Evolutionary conservation across 345 rosid genomes (phyloP), one percentile per base, ranked within the genome.

Genomic region (Hibiscus syriacus): DNA sequence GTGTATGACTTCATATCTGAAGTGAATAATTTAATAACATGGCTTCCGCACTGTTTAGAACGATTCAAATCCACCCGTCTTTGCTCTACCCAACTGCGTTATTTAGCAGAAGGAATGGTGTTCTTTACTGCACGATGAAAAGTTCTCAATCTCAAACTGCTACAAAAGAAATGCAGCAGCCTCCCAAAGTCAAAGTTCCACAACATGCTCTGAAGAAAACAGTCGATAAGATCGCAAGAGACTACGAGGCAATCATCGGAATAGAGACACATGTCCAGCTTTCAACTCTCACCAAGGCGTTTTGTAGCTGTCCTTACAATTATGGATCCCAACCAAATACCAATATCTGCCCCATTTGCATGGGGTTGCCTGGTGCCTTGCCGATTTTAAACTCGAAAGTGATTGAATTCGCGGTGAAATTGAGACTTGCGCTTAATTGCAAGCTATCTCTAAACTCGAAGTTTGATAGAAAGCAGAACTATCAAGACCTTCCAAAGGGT

Each of bases 181-280:
- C 83, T 4, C 72, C 79, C 0, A 77, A 68, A 71, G 46, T 80
- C 59, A 90, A 80, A 77, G 74, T 73, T 34, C 77, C 90, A 0
- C 83, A 80, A 0, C 82, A 77, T 59, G 70, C 71, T 70, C 80
- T 76, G 68, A 71, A 78, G 59, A 80, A 82, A 80, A 67, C 79
- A 22, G 75, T 85, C 27, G 87, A 89, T 45, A 79, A 80, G 74
- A 72, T 85, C 45, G 39, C 74, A 7, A 85, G 71, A 77, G 86
- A 86, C 39, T 93, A 81, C 67, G 97, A 90, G 74, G 89, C 97
- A 45, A 69, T 93, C 43, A 90, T 93, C 70, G 98, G 98, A 23
- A 89, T 93, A 74, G 98, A 93, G 83, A 93, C 98, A 26, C 98
- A 93, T 61, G 96, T 90, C 6, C 98, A 90, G 78, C 92, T 93